Evolutionary conservation across 1,139 yeast genomes (phyloP), one percentile per base, ranked within the genome.

Genomic region (Zygoascus sp.): DNA sequence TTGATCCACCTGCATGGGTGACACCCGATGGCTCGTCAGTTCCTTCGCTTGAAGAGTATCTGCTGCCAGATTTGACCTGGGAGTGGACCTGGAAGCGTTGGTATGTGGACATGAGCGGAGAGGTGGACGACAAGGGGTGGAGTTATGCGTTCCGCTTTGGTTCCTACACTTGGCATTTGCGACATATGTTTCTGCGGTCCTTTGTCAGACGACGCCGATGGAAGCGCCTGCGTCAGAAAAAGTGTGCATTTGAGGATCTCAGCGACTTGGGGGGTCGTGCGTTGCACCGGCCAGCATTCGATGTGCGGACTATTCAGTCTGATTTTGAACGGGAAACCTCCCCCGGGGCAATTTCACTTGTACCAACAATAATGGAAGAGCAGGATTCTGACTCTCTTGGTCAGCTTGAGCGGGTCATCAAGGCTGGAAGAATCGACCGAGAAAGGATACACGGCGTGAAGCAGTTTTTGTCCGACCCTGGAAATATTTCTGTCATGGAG

Each of bases 121-220:
- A 83, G 56, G 79, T 82, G 13, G 94, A 84, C 60, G 88, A 82
- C 53, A 83, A 81, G 53, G 94, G 94, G 1, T 84, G 94, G 92
- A 63, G 77, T 20, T 84, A 84, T 58, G 73, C 83, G 28, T 58
- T 68, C 58, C 48, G 62, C 16, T 71, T 72, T 53, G 54, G 64
- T 13, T 56, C 66, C 2, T 39, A 47, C 21, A 54, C 52, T 15
- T 71, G 75, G 75, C 67, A 68, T 44, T 73, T 71, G 2, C 54
- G 63, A 13, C 72, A 68, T 55, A 53, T 62, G 8, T 63, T 66
- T 60, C 59, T 66, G 47, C 67, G 68, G 34, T 62, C 73, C 22
- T 70, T 68, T 58, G 75, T 70, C 17, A 59, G 75, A 11, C 59
- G 67, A 43, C 57, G 75, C 9, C 51, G 60, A 6, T 71, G 75